Evolutionary conservation across 2,329 filamentous ascomycete genomes (phyloP).

Genomic region (Allantophomopsis cytisporea): DNA sequence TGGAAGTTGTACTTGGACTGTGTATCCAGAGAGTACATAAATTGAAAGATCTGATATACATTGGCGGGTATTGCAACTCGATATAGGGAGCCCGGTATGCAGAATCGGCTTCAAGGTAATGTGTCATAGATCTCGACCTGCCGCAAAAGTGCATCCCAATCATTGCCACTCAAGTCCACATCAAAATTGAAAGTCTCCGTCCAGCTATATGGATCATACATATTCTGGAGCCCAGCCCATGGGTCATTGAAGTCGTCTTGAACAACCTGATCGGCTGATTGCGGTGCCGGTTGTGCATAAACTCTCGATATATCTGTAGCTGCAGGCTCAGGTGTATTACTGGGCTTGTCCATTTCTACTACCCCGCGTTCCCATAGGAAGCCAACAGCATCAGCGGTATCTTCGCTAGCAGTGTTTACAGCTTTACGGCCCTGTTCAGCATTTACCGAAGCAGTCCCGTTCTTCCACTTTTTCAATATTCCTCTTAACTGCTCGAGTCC

Average conservation of each 20-base stretch:
- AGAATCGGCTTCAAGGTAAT: no score
- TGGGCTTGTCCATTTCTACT: not conserved
- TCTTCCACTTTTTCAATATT: constrained; percentile 2
- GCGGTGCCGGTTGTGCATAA: not conserved
- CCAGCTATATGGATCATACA: not conserved
- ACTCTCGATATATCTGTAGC: not conserved
- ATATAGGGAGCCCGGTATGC: no score
- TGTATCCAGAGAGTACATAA: no score
- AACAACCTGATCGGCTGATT: not conserved
- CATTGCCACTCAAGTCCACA: constrained; percentile 1
- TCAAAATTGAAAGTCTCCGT: constrained; percentile 3
- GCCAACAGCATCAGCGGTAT: no score
- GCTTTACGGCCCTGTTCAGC: not conserved
- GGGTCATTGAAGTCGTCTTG: no score
- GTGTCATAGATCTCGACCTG: constrained; percentile 1
- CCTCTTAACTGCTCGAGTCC: constrained; percentile 7
- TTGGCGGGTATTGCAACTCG: no score
- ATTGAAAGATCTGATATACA: no score
- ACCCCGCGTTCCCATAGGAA: not conserved
- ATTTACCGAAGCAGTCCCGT: not conserved
- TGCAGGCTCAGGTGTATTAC: not conserved
- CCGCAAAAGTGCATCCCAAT: constrained; percentile 3
- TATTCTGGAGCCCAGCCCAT: not conserved
- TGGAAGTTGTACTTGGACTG: no score
- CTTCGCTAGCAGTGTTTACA: not conserved